Base-by-base conservation (phyloP, 2,329 filamentous ascomycete species). In the Rugonectria rugulosa region DNA sequence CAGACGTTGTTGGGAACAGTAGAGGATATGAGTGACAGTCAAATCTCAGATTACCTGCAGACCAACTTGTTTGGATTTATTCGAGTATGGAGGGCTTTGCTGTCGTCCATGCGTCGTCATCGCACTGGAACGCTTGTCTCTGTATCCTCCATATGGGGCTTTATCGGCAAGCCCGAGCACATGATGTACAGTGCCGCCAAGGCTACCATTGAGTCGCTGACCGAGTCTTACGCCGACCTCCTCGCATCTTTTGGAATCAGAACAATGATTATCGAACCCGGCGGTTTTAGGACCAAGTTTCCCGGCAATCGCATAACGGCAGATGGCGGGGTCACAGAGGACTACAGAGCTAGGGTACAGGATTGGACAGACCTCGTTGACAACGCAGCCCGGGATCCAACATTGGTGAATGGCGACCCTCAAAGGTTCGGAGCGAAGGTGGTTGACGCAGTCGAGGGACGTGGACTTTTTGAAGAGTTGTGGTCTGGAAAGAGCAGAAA, bases 181-280 rank as follows among this genome's bases (percentile, higher is more conserved):
- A 56, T 56, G 53, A 44, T 53, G 53, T 56, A 53, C 48, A 53
- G 47, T 9, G 47, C 53, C 24, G 48, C 10, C 5, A 56, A 56
- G 20, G 48, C 48, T 10, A 26, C 21, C 3, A 24, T 29, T 3
- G 53, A 56, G 17, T 47, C 53, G 19, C 29, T 56, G n/a, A 46
- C 53, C 2, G 53, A 53, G 42, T 56, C 53, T 6, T 56, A 56
- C 6, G 42, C 48, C 9, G 42, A 43, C 15, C n/a, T 56, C 5
- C 48, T 56, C 19, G 42, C 34, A 6, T 42, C 53, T 1, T 56
- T 56, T 32, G 53, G 41, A 2, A 42, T 56, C 3, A 27, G 9
- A n/a, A 53, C 41, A 3, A 45, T 56, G 53, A 53, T 56, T 20
- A 52, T 56, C 11, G 53, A 56, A n/a, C 53, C 48, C 4, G 53